Base-by-base conservation (phyloP, 2,329 filamentous ascomycete genomes). In the Pseudogymnoascus sp. region DNA sequence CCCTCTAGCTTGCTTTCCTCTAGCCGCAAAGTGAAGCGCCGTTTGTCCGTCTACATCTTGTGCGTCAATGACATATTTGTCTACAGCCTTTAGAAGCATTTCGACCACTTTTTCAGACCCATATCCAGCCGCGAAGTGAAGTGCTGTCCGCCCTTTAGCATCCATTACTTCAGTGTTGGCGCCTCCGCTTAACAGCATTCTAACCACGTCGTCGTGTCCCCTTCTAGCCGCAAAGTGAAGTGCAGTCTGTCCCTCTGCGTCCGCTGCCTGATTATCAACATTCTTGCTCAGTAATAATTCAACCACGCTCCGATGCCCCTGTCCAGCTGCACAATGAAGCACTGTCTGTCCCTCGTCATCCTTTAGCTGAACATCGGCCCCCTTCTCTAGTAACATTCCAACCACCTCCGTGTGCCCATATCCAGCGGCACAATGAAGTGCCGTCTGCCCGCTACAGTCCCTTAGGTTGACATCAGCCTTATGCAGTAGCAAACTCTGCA, bases 401-500 rank as follows among this genome's bases (percentile, higher is more conserved):
- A 61, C 59, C n/a, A 61, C 33, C 6, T 40, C 59, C 19, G 28
- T 37, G 35, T 61, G 59, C 8, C 59, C 33, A 31, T 59, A 31
- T 22, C 28, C 24, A 26, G 53, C 53, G 22, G 53, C 53, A 22
- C 31, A 33, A 35, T 59, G 53, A 33, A 59, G 53, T 10, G 24
- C 53, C 6, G 53, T 59, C 88, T 89, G 69, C 35, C 35, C 35
- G 35, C 35, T 38, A 38, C 14, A 38, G 35, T 38, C 35, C 35
- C 35, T n/a, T 16, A 38, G 35, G 35, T 38, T 38, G 6, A 38
- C 35, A 38, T 38, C 35, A 38, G 5, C 35, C 35, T 38, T 38
- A 16, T 38, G 35, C 12, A 38, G 2, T 38, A 38, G 35, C 35
- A 38, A 38, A 38, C 35, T 38, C 35, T 38, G 35, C 35, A 38